Percentiles rank a stretch among this genome's conserved stretches.
Evolutionary conservation across 495 filamentous ascomycete genomes (phyloP).

Genomic region (Aspergillus bertholletiae): DNA sequence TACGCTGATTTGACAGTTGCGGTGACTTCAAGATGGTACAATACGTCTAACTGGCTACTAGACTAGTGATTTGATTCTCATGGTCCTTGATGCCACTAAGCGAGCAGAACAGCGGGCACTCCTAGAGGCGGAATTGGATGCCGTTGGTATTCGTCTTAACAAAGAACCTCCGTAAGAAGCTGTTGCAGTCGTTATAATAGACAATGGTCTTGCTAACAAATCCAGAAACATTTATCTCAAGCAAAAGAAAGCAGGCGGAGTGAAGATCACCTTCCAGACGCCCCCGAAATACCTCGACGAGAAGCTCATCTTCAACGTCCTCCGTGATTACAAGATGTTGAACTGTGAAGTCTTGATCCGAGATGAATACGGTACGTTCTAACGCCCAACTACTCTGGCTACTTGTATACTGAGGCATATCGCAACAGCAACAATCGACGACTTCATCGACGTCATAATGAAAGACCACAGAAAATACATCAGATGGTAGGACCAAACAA

Average conservation of each 20-base stretch:
- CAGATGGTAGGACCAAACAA: constrained; percentile 50
- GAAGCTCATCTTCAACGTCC: constrained; percentile 95
- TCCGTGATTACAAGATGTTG: constrained; percentile 97
- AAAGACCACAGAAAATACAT: constrained; percentile 98
- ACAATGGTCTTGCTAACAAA: constrained; percentile 12
- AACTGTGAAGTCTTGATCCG: constrained; percentile 96
- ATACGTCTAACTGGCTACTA: constrained; percentile 26
- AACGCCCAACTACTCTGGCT: not conserved
- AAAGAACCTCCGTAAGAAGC: constrained; percentile 75
- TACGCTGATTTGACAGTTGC: not conserved
- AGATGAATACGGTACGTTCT: constrained; percentile 72
- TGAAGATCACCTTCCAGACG: constrained; percentile 95
- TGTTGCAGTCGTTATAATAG: not conserved
- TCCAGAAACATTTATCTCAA: constrained; percentile 97
- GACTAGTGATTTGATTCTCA: constrained; percentile 95
- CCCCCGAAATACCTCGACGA: constrained; percentile 90
- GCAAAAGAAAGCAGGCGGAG: constrained; percentile 90
- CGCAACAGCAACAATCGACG: constrained; percentile 81
- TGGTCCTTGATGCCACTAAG: constrained; percentile 97
- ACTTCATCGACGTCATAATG: constrained; percentile 99
- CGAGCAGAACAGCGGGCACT: constrained; percentile 88
- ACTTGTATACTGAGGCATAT: not conserved
- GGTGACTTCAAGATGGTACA: no score
- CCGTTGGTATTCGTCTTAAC: constrained; percentile 94
- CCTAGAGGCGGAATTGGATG: constrained; percentile 89